phyloP scores from a whole-genome alignment of 2,329 filamentous ascomycete species.

The Scedosporium dehoogii region DNA sequence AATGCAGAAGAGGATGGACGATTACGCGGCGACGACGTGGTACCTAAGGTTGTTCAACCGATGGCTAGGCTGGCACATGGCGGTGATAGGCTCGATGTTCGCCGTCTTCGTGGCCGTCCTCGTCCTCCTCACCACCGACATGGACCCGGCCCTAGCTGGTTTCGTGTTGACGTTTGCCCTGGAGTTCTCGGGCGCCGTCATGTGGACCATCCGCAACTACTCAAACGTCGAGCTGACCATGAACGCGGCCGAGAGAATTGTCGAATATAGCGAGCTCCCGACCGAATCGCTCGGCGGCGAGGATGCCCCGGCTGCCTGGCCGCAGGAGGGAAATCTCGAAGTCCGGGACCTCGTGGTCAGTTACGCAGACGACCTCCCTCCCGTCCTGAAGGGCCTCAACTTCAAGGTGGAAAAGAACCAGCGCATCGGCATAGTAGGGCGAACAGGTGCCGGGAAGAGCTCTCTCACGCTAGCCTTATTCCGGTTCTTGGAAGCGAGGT shows the following conservation, averaged over 20 bases:
- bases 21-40: constrained; percentile 31
- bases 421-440: constrained; percentile 51
- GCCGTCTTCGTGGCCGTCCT: constrained; percentile 53
- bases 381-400: constrained; percentile 60
- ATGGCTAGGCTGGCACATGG: constrained; percentile 68
- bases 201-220: constrained; percentile 58
- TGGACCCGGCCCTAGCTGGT: constrained; percentile 53
- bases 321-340: constrained; percentile 60
- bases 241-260: constrained; percentile 66
- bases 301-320: constrained; percentile 62
- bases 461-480: constrained; percentile 51
- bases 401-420: constrained; percentile 50
- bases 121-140: constrained; percentile 41
- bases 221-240: constrained; percentile 66
- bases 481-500: constrained; percentile 48
- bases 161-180: constrained; percentile 67
- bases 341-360: constrained; percentile 64
- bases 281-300: constrained; percentile 57
- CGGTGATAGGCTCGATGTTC: constrained; percentile 60
- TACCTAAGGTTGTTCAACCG: constrained; percentile 62
- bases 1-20: constrained; percentile 2
- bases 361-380: constrained; percentile 61
- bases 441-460: constrained; percentile 53
- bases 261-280: constrained; percentile 62
- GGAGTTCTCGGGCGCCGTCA: constrained; percentile 55